Base-by-base conservation (phyloP, 2,329 filamentous ascomycete species). In the Macrophomina pseudophaseolina region DNA sequence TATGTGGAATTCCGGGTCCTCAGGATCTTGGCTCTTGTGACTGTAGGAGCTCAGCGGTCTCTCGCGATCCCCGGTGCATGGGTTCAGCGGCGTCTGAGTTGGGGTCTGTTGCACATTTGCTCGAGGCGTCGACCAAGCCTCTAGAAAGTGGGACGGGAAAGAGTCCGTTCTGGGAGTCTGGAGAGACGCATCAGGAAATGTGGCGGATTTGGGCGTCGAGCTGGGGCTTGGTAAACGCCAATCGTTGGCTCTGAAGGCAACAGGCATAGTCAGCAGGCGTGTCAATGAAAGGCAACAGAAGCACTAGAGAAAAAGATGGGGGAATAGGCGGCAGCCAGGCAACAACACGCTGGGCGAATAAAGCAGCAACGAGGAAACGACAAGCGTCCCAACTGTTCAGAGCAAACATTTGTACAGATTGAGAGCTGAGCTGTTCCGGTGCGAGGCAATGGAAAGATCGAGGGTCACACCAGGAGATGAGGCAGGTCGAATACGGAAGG, bases 1-100 rank as follows among this genome's bases (percentile, higher is more conserved):
- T 72, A 83, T 85, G 86, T 90, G 87, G 74, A 88, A 83, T 74
- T 76, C 73, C 40, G 78, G 78, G 59, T 80, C 78, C 67, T 80
- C 74, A 18, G 77, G 78, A 6, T 72, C 78, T 56, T 71, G 74
- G 35, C 72, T 69, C 64, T 76, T 74, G 56, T 73, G 73, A 67
- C 73, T 79, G 53, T 77, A 74, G 32, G 74, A 76, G 66, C 72
- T 77, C 66, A 72, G 73, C 33, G 78, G 74, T 51, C 74, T 73
- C 12, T 76, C 74, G 71, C 74, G 69, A 59, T 76, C 72, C 23
- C 74, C 76, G 58, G 78, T 79, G 48, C 76, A 67, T 70, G 77
- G 74, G 67, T 75, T 74, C 14, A 74, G 75, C 38, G 78, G 80
- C 67, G 82, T 80, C 68, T 81, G 80, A 64, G 72, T 74, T 52